These are phyloP conservation scores for Clathrus columnatus DNA, from an alignment of 768 basidiomycete genomes.

Conservation along the genomic window DNA sequence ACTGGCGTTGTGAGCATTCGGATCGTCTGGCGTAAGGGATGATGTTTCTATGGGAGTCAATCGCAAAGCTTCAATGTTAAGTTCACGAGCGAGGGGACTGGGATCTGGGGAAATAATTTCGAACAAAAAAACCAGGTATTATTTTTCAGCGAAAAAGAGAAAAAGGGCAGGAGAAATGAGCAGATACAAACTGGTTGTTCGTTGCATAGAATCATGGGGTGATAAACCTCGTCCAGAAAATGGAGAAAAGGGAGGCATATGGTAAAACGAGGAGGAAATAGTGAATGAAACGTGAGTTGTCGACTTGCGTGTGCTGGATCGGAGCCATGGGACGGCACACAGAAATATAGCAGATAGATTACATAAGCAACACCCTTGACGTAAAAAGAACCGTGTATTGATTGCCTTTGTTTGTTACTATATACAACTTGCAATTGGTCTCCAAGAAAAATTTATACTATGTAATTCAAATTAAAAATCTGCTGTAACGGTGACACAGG, in stretches of 20 bases:
- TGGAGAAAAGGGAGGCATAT: neutral
- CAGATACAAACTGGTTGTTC: neutral
- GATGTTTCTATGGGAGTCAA: conserved; percentile 3
- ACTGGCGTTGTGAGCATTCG: neutral
- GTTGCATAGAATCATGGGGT: neutral
- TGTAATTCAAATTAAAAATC: no score
- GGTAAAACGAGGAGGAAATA: neutral
- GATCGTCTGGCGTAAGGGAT: neutral
- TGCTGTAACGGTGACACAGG: neutral
- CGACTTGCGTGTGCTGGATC: neutral
- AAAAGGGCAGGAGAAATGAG: no score
- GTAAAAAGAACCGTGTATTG: no score
- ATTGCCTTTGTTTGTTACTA: no score
- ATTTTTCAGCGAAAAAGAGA: neutral
- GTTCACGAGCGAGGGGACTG: conserved; percentile 8
- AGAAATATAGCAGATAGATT: neutral
- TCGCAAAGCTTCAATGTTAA: conserved; percentile 8
- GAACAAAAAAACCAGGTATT: neutral
- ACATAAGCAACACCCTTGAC: neutral
- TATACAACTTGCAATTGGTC: neutral
- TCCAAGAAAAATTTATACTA: no score
- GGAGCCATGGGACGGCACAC: no score
- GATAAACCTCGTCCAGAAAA: neutral
- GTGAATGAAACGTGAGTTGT: neutral
- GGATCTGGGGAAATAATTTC: conserved; percentile 1